Evolutionary conservation across 768 basidiomycete species (phyloP), one percentile per base, ranked within the genome.

Genomic region (Phaeotremella fagi): DNA sequence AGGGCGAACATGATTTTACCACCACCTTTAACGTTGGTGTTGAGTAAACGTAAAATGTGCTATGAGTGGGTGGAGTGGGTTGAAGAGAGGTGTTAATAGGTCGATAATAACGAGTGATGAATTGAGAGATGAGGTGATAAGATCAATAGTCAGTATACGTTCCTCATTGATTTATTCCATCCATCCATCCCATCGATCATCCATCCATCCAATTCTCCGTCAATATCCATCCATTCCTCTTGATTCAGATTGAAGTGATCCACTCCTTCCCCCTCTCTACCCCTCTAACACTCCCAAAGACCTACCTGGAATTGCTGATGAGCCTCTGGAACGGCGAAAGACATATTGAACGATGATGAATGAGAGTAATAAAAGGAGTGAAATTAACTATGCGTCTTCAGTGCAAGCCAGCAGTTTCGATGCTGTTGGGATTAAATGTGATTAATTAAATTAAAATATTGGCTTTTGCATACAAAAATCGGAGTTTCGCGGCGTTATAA

Each of bases 11-110:
- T 97, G 77, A 99, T 87, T 81, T 99, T 99, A 70, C 95, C 85
- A 76, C 94, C 92, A 66, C 95, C 95, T 78, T 98, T 94, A 64
- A 99, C 95, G 80, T 98, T 98, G 76, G 95, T 98, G 82, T 98
- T 98, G 59, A 74, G 67, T 41, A 99, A 84, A 87, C 95, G 95
- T 57, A 99, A 80, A 77, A 99, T 99, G 84, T 98, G 95, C 90
- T 97, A 71, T 54, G 35, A 48, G 36, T 28, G 23, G 43, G 22
- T 27, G 28, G 28, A 16, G 31, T 33, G 31, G 31, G 31, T 33
- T 33, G 31, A 33, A 7, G 31, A 18, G 29, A 14, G 14, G 28
- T 27, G 48, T 33, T 63, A 52, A n/a, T n/a, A n/a, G n/a, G 52
- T 16, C 23, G 23, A 9, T 15, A 27, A 4, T 25, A 25, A 45